These are phyloP conservation scores for Talaromyces proteolyticus DNA, from an alignment of 495 filamentous ascomycete species.

Conservation along the genomic window DNA sequence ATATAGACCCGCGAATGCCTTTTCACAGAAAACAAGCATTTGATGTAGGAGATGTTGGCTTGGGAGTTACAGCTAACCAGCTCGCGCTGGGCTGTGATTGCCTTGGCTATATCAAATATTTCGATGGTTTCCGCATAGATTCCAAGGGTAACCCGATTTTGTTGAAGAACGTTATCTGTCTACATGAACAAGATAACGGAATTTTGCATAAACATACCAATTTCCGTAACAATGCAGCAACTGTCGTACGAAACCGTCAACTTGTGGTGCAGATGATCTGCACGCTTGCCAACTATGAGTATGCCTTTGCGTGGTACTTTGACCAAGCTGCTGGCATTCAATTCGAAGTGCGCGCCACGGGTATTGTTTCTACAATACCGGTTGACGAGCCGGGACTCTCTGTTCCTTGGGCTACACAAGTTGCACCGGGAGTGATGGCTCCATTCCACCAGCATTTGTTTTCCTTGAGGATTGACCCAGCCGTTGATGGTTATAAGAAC, in stretches of 20 bases:
- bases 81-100: constrained; percentile 62
- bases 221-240: constrained; percentile 53
- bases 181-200: constrained; percentile 63
- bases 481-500: constrained; percentile 69
- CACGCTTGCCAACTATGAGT: constrained; percentile 80
- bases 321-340: constrained; percentile 77
- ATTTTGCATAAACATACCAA: constrained; percentile 69
- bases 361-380: constrained; percentile 78
- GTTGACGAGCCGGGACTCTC: constrained; percentile 52
- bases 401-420: constrained; percentile 74
- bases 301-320: constrained; percentile 80
- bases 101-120: constrained; percentile 58
- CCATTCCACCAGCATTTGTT: constrained; percentile 87
- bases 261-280: constrained; percentile 68
- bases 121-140: constrained; percentile 49
- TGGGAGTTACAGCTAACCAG: constrained; percentile 61
- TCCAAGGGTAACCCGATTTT: constrained; percentile 42
- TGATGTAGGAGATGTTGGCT: constrained; percentile 63
- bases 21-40: constrained; percentile 64
- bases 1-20: constrained; percentile 54
- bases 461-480: constrained; percentile 80
- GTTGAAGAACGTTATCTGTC: constrained; percentile 53
- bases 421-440: constrained; percentile 78
- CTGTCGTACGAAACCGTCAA: constrained; percentile 54
- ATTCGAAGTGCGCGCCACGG: constrained; percentile 84